Percentiles rank a stretch among this genome's conserved stretches.
Conservation (phyloP, 441 rosid species). For the Arabidopsis hybrid region DNA sequence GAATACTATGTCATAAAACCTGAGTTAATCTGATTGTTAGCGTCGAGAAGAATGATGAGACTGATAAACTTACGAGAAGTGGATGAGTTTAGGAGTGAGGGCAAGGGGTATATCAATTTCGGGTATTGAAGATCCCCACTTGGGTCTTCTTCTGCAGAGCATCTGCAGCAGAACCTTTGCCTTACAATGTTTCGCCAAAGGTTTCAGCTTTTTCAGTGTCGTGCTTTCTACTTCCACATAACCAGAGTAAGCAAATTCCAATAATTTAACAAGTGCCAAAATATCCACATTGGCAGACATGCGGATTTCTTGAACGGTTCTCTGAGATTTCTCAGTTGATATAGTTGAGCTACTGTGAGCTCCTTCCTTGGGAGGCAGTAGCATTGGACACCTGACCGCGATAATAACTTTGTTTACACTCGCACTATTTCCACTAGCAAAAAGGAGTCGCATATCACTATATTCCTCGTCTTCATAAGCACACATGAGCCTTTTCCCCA, state of each 20-base stretch:
- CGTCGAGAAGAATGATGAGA: conserved; percentile 18
- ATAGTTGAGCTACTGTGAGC: conserved; percentile 41
- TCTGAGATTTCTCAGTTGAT: conserved; percentile 37
- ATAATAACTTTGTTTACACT: conserved; percentile 68
- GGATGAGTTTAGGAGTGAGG: conserved; percentile 55
- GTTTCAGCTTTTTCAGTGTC: conserved; percentile 59
- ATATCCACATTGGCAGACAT: conserved; percentile 76
- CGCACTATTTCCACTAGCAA: conserved; percentile 54
- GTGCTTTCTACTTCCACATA: conserved; percentile 59
- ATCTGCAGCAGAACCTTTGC: conserved; percentile 61
- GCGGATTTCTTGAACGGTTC: conserved; percentile 52
- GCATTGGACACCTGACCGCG: conserved; percentile 68
- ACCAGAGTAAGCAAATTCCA: conserved; percentile 79
- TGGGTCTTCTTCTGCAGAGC: conserved; percentile 67
- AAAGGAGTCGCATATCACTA: conserved; percentile 61
- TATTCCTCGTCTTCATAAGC: conserved; percentile 57
- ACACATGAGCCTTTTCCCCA: conserved; percentile 64
- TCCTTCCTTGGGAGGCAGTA: conserved; percentile 68
- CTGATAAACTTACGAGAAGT: conserved; percentile 62
- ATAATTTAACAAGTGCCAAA: conserved; percentile 60
- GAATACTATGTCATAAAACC: conserved; percentile 6
- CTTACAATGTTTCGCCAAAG: conserved; percentile 68
- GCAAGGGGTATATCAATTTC: conserved; percentile 62
- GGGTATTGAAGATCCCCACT: conserved; percentile 77
- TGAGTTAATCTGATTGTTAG: not conserved